phyloP scores from a whole-genome alignment of 768 basidiomycete genomes.

The Russula sp. region DNA sequence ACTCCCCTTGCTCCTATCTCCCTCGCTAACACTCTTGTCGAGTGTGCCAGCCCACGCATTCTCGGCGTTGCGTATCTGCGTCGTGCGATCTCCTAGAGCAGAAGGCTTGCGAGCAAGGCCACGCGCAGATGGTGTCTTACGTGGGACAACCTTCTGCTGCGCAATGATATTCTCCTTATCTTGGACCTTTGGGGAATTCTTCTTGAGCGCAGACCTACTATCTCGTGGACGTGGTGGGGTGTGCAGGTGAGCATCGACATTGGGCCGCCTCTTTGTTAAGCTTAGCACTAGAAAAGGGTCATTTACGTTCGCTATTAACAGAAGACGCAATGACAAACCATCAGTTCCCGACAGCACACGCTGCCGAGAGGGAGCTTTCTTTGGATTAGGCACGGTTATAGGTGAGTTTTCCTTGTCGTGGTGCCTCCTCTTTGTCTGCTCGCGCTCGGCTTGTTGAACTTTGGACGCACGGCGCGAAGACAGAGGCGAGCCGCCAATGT shows the following conservation, averaged over 20 bases:
- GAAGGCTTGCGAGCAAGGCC: constrained; percentile 32
- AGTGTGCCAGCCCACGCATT: constrained; percentile 21
- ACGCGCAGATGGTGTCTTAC: constrained; percentile 20
- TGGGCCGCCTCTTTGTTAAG: constrained; percentile 22
- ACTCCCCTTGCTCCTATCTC: constrained; percentile 30
- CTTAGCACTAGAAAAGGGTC: constrained; percentile 10
- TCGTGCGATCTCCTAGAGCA: constrained; percentile 23
- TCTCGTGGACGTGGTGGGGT: constrained; percentile 18
- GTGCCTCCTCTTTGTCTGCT: constrained; percentile 28
- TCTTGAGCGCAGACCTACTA: constrained; percentile 2
- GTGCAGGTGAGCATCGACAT: constrained; percentile 14
- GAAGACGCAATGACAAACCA: constrained; percentile 7
- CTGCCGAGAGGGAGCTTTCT: constrained; percentile 15
- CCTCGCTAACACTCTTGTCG: constrained; percentile 33
- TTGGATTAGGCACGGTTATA: background rate
- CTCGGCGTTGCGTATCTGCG: constrained; percentile 32
- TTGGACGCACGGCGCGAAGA: constrained; percentile 31
- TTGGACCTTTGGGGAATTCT: constrained; percentile 13
- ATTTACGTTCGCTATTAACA: background rate
- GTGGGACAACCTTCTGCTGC: constrained; percentile 15
- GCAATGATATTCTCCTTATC: constrained; percentile 19
- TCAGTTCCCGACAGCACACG: constrained; percentile 21
- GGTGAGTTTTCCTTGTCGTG: constrained; percentile 42
- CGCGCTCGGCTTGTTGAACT: constrained; percentile 26
- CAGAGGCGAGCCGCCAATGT: constrained; percentile 41